Percentiles rank a stretch among this genome's conserved stretches.
phyloP scores from a whole-genome alignment of 1,139 yeast genomes.

The Suhomyces choctaworum region DNA sequence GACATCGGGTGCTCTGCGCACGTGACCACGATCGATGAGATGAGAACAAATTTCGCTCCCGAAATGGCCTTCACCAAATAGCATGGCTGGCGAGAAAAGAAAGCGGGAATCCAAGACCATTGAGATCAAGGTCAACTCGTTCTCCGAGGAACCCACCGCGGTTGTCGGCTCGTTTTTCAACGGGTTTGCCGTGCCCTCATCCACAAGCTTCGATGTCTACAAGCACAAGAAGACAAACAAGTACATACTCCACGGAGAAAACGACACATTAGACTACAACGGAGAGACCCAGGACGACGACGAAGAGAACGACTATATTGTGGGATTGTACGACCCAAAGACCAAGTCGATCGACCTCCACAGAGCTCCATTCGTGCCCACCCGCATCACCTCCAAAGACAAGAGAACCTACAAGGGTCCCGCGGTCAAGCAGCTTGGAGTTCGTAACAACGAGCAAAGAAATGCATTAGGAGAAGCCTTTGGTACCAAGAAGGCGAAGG shows the following conservation, averaged over 20 bases:
- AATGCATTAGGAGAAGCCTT: constrained; percentile 90
- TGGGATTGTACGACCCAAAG: constrained; percentile 71
- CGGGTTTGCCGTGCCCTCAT: constrained; percentile 64
- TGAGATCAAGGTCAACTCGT: constrained; percentile 33
- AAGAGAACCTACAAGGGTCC: constrained; percentile 60
- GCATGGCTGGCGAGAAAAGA: constrained; percentile 25
- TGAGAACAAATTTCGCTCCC: constrained; percentile 10
- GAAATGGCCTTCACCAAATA: not conserved
- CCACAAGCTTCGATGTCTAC: constrained; percentile 64
- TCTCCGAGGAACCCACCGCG: constrained; percentile 36
- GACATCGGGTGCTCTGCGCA: too few species aligned
- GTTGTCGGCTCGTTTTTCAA: constrained; percentile 66
- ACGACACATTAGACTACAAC: constrained; percentile 67
- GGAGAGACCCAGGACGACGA: constrained; percentile 54
- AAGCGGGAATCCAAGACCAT: constrained; percentile 27
- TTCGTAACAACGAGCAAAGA: constrained; percentile 59
- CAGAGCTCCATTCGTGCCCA: constrained; percentile 58
- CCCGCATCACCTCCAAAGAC: constrained; percentile 55
- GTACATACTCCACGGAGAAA: constrained; percentile 74
- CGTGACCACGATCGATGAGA: constrained; percentile 12
- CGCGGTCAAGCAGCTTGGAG: constrained; percentile 55
- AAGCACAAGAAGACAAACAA: constrained; percentile 50
- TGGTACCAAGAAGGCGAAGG: constrained; percentile 95
- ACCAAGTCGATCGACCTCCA: constrained; percentile 60
- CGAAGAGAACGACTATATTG: constrained; percentile 46